A percentile compares a stretch with the other conserved stretches of the same genome.
phyloP scores from a whole-genome alignment of 2,329 filamentous ascomycete species.

The Stachybotrys echinatus region DNA sequence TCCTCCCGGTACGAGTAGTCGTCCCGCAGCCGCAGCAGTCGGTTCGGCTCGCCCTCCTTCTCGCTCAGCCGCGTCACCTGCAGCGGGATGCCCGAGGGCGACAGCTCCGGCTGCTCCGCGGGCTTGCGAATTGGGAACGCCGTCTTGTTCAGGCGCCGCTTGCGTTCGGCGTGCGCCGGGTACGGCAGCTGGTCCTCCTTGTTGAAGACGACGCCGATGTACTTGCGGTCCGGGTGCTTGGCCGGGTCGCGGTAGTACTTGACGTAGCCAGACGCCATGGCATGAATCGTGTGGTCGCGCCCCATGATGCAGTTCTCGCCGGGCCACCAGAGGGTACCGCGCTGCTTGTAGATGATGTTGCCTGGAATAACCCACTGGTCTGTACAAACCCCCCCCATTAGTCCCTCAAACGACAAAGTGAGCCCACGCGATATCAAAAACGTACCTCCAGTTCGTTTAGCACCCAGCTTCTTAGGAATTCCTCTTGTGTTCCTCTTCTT shows the following conservation, averaged over 20 bases:
- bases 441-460: slow-evolving; percentile 85
- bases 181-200: slow-evolving; percentile 76
- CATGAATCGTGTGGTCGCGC: slow-evolving; percentile 92
- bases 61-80: slow-evolving; percentile 35
- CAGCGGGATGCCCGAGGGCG: slow-evolving; percentile 45
- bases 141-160: slow-evolving; percentile 71
- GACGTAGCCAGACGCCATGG: slow-evolving; percentile 81
- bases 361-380: slow-evolving; percentile 91
- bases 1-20: slow-evolving; percentile 57
- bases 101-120: slow-evolving; percentile 32
- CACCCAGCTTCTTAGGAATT: slow-evolving; percentile 78
- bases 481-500: slow-evolving; percentile 58
- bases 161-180: slow-evolving; percentile 65
- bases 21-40: slow-evolving; percentile 43
- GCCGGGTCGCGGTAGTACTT: slow-evolving; percentile 91
- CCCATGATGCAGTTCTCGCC: slow-evolving; percentile 95
- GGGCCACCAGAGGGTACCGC: slow-evolving; percentile 89
- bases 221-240: slow-evolving; percentile 80
- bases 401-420: not conserved
- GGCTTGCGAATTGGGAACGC: slow-evolving; percentile 39
- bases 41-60: slow-evolving; percentile 34
- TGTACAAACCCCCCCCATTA: slow-evolving; percentile 25
- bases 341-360: slow-evolving; percentile 97
- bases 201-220: slow-evolving; percentile 89
- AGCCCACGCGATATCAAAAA: too few species aligned